Percentiles rank a stretch among this genome's conserved stretches.
Evolutionary conservation across 1,284 basidiomycete genomes (phyloP).

Genomic region (Paramarasmius palmivorus): DNA sequence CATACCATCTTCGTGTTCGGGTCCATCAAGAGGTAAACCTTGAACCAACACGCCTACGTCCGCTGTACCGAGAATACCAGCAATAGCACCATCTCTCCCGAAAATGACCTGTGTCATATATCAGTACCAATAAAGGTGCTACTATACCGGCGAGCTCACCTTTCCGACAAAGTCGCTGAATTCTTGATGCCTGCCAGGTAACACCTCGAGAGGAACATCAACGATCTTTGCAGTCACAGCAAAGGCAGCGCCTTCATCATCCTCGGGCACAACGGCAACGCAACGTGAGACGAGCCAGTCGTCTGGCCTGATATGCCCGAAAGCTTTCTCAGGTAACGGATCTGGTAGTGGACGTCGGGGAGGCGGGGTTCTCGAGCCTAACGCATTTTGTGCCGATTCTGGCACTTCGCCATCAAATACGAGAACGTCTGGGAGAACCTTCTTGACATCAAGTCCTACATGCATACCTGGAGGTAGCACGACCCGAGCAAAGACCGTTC

Average conservation of each 20-base stretch:
- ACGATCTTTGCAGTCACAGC: slow-evolving; percentile 61
- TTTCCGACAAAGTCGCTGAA: slow-evolving; percentile 75
- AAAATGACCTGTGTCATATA: slow-evolving; percentile 61
- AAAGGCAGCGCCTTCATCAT: slow-evolving; percentile 53
- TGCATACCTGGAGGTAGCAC: slow-evolving; percentile 69
- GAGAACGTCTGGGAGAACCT: slow-evolving; percentile 70
- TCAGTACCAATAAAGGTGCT: background rate
- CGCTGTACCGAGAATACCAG: slow-evolving; percentile 67
- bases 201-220: slow-evolving; percentile 71
- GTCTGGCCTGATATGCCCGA: slow-evolving; percentile 69
- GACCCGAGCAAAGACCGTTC: slow-evolving; percentile 60
- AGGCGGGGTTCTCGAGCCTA: slow-evolving; percentile 34
- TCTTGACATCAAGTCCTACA: slow-evolving; percentile 57
- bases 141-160: slow-evolving; percentile 37
- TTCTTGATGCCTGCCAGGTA: slow-evolving; percentile 71
- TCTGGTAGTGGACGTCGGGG: slow-evolving; percentile 45
- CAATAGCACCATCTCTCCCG: slow-evolving; percentile 60
- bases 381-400: slow-evolving; percentile 22
- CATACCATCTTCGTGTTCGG: slow-evolving; percentile 45
- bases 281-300: slow-evolving; percentile 66
- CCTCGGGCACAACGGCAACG: slow-evolving; percentile 36
- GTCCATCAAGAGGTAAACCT: slow-evolving; percentile 55
- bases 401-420: slow-evolving; percentile 72
- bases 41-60: slow-evolving; percentile 60
- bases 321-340: slow-evolving; percentile 68